These are phyloP conservation scores for Orbilia quercus DNA, from an alignment of 2,329 filamentous ascomycete genomes.

Conservation along the genomic window DNA sequence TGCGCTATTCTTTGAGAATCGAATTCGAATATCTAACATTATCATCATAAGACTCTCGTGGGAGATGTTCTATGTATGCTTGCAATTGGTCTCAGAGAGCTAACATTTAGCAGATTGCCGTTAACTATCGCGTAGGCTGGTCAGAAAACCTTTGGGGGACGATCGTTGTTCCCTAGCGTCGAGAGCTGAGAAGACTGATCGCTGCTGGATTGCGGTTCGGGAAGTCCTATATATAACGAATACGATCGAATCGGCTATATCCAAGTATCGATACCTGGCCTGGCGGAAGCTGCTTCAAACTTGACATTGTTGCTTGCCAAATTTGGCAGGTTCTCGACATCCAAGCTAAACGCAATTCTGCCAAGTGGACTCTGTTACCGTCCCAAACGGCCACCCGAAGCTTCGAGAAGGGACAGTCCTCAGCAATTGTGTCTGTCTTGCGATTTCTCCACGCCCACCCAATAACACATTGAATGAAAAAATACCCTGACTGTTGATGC, in stretches of 20 bases:
- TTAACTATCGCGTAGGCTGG: too few relatives aligned
- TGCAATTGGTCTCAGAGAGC: not conserved
- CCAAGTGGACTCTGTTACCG: conserved; percentile 12
- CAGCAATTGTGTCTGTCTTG: too few relatives aligned
- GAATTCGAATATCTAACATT: not conserved
- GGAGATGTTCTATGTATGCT: conserved; percentile 7
- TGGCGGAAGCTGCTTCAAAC: conserved; percentile 14
- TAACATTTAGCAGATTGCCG: conserved; percentile 8
- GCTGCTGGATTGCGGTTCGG: conserved; percentile 18
- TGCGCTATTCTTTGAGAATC: conserved; percentile 13
- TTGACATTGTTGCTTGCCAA: conserved; percentile 30
- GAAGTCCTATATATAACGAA: conserved; percentile 15
- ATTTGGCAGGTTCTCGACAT: conserved; percentile 25
- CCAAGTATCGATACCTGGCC: conserved; percentile 3
- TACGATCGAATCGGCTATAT: conserved; percentile 9
- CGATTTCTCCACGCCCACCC: too few relatives aligned
- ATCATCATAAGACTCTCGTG: conserved; percentile 9
- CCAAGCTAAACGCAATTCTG: conserved; percentile 16
- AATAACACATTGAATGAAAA: too few relatives aligned
- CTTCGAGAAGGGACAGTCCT: conserved; percentile 34
- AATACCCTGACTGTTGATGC: too few relatives aligned
- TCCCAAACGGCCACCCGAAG: conserved; percentile 10
- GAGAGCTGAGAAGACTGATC: conserved; percentile 14
- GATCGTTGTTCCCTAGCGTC: too few relatives aligned
- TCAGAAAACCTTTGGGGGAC: too few relatives aligned